Percentiles rank a stretch among this genome's conserved stretches.
These are phyloP conservation scores for Tillandsia leiboldiana DNA, from an alignment of 176 grass and related monocot species.

Conservation along the genomic window DNA sequence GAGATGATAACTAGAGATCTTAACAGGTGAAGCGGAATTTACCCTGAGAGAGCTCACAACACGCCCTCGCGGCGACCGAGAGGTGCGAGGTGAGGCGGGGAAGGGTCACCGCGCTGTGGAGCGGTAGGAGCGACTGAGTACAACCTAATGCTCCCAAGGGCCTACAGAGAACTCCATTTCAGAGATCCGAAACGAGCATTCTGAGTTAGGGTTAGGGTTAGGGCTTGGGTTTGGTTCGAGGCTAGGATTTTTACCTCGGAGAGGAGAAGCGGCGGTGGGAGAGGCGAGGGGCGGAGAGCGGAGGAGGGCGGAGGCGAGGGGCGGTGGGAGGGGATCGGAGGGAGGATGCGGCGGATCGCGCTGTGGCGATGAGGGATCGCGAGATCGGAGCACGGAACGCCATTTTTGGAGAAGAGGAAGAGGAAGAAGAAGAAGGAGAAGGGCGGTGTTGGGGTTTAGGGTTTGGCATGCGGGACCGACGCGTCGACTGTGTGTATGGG, in stretches of 20 bases:
- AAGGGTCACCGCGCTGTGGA: constrained; percentile 14
- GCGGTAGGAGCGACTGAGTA: constrained; percentile 21
- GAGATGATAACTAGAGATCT: constrained; percentile 16
- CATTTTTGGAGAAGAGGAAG: constrained; percentile 7
- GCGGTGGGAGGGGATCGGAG: not conserved
- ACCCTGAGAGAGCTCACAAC: constrained; percentile 45
- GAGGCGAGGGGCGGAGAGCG: constrained; percentile 8
- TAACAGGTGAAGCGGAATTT: constrained; percentile 22
- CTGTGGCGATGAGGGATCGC: constrained; percentile 24
- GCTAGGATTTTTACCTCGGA: constrained; percentile 34
- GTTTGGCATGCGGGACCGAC: constrained; percentile 11
- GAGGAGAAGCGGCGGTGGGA: constrained; percentile 20
- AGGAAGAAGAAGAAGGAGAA: too few relatives aligned
- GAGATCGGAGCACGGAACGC: constrained; percentile 37
- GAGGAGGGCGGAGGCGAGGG: constrained; percentile 14
- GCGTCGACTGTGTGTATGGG: too few relatives aligned
- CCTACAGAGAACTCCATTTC: constrained; percentile 9
- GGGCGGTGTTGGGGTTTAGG: constrained; percentile 14
- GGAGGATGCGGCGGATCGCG: constrained; percentile 14
- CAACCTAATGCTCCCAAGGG: constrained; percentile 21
- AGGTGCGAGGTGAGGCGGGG: constrained; percentile 38
- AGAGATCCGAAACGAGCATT: not conserved
- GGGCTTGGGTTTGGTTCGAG: not conserved
- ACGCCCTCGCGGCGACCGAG: constrained; percentile 37
- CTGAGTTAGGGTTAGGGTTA: not conserved